These are phyloP conservation scores for Sporothrix brasiliensis DNA, from an alignment of 2,329 filamentous ascomycete species.

Conservation along the genomic window DNA sequence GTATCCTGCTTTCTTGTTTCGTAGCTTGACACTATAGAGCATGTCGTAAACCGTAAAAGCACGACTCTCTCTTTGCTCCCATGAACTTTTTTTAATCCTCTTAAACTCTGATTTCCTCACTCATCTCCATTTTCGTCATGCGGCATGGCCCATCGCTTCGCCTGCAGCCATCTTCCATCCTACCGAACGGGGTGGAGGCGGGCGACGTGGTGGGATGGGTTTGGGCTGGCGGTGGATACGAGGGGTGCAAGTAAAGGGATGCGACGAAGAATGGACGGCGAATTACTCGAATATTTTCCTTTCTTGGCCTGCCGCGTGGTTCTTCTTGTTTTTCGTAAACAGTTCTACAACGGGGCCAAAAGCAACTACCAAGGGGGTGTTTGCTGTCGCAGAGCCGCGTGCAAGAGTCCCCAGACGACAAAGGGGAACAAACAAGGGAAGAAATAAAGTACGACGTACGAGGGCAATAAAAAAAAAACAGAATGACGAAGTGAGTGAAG, in stretches of 20 bases:
- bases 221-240: background rate
- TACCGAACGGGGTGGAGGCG: constrained; percentile 18
- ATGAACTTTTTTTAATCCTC: too few relatives aligned
- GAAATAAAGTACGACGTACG: background rate
- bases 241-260: constrained; percentile 2
- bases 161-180: constrained; percentile 23
- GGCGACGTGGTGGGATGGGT: constrained; percentile 12
- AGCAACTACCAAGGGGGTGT: background rate
- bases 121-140: constrained; percentile 19
- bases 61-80: background rate
- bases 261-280: background rate
- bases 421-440: background rate
- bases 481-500: background rate
- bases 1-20: constrained; percentile 7
- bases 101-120: background rate
- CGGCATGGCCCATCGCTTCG: constrained; percentile 24
- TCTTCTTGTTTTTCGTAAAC: background rate
- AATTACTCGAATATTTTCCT: background rate
- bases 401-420: background rate
- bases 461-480: background rate
- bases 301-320: background rate
- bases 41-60: background rate
- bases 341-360: background rate
- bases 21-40: background rate
- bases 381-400: constrained; percentile 15